Evolutionary conservation across 495 filamentous ascomycete species (phyloP), one percentile per base, ranked within the genome.

Genomic region (Aspergillus hancockii): DNA sequence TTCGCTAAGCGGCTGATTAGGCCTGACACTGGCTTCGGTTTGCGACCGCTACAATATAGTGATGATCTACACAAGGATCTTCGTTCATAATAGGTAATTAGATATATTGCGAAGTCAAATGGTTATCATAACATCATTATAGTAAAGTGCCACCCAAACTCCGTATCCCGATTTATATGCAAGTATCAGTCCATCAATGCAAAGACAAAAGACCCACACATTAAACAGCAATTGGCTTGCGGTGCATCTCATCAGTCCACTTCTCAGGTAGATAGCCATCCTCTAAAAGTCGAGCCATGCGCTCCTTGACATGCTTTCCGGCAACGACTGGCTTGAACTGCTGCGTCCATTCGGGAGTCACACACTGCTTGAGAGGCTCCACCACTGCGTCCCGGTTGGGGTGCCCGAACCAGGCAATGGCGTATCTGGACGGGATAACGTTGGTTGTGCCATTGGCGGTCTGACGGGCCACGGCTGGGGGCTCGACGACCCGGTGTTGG

Each of bases 331-430:
- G 3, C 5, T 52, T 52, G 32, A 54, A 60, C 43, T 50, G 49
- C 51, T 40, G 46, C 19, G 51, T 41, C 19, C 54, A 47, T 38
- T 49, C 23, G 9, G 51, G 34, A 3, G 58, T 51, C 10, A 52
- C 53, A 31, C 45, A 52, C 9, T 51, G 49, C 4, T 60, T 52
- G 1, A 60, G 43, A 14, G 58, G 58, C 41, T 60, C 47, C 10
- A 60, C 52, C 25, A 54, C 40, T 1, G 47, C 45, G 51, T 60
- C 58, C 14, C 41, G 51, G 36, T 60, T 60, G 0, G 47, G 47
- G n/a, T 60, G 58, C n/a, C 51, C 58, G 49, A 60, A 60, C 41
- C 45, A 60, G 13, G 58, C 58, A 50, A 60, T 60, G 13, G 58
- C 51, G 45, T 60, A 60, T 13, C 58, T 38, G 5, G 45, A 41